Conservation (phyloP, 306 rosid species). For the Prunus mume region DNA sequence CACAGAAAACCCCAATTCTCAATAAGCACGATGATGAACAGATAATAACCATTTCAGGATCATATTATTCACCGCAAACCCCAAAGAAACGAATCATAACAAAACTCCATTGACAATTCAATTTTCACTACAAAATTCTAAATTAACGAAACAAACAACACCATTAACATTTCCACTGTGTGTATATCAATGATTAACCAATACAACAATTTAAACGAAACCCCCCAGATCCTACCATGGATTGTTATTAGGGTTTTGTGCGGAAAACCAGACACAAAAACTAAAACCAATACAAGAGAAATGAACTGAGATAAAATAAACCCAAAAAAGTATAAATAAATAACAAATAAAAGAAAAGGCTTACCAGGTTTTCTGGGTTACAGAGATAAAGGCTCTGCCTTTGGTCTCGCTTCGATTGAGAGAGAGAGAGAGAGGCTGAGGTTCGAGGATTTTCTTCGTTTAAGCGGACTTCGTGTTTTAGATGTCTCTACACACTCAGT, state of each 20-base stretch:
- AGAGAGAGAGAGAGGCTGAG: conserved; percentile 25
- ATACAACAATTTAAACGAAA: neutral
- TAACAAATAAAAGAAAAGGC: conserved; percentile 28
- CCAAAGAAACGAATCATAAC: conserved; percentile 2
- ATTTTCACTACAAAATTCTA: conserved; percentile 9
- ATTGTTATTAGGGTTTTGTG: conserved; percentile 43
- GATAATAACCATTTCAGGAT: neutral
- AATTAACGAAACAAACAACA: neutral
- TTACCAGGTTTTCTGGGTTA: conserved; percentile 40
- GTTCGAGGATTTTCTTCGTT: neutral
- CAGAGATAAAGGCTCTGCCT: conserved; percentile 21
- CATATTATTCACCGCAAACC: neutral
- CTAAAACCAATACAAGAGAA: neutral
- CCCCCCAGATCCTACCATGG: conserved; percentile 26
- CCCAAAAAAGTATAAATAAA: neutral
- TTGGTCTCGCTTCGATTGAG: conserved; percentile 15
- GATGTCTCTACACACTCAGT: neutral
- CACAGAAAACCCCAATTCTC: conserved; percentile 10
- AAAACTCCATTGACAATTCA: conserved; percentile 11
- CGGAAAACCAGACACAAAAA: neutral
- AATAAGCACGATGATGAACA: neutral
- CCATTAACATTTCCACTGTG: neutral
- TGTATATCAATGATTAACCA: neutral
- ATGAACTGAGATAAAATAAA: neutral
- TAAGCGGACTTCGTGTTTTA: neutral